A percentile compares a stretch with the other conserved stretches of the same genome.
Conservation (phyloP, 1,284 basidiomycete species). For the Ceratobasidium sp. region DNA sequence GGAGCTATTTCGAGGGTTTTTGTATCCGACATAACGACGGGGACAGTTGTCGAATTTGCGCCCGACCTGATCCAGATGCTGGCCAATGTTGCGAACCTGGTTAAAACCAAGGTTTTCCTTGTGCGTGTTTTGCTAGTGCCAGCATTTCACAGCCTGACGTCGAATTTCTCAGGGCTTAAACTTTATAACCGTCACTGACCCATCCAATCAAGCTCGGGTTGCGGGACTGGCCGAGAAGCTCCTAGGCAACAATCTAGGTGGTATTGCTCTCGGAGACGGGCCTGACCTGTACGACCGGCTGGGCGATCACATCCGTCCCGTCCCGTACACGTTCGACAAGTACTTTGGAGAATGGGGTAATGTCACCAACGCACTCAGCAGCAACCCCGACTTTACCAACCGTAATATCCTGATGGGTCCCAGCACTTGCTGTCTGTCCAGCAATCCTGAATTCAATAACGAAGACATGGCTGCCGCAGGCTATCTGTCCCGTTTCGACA, state of each 20-base stretch:
- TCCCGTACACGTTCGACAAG: constrained; percentile 67
- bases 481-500: constrained; percentile 47
- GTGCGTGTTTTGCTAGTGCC: too few relatives aligned
- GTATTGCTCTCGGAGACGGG: constrained; percentile 54
- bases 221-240: constrained; percentile 57
- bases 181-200: constrained; percentile 49
- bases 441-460: constrained; percentile 48
- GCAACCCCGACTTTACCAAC: too few relatives aligned
- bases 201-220: constrained; percentile 59
- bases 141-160: too few relatives aligned
- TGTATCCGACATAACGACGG: too few relatives aligned
- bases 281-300: too few relatives aligned
- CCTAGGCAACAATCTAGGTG: constrained; percentile 64
- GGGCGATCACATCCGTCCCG: too few relatives aligned
- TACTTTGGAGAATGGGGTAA: too few relatives aligned
- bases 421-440: constrained; percentile 61
- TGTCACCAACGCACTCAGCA: too few relatives aligned
- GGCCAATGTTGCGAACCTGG: constrained; percentile 48
- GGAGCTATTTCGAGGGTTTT: too few relatives aligned
- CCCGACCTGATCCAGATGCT: constrained; percentile 50
- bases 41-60: constrained; percentile 51
- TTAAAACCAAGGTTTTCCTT: constrained; percentile 49
- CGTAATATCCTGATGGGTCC: constrained; percentile 68
- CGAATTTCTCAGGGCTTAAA: constrained; percentile 46
- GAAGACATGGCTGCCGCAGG: constrained; percentile 49